phyloP scores from a whole-genome alignment of 352 stramenopile genomes.

The Pythium apleroticum region DNA sequence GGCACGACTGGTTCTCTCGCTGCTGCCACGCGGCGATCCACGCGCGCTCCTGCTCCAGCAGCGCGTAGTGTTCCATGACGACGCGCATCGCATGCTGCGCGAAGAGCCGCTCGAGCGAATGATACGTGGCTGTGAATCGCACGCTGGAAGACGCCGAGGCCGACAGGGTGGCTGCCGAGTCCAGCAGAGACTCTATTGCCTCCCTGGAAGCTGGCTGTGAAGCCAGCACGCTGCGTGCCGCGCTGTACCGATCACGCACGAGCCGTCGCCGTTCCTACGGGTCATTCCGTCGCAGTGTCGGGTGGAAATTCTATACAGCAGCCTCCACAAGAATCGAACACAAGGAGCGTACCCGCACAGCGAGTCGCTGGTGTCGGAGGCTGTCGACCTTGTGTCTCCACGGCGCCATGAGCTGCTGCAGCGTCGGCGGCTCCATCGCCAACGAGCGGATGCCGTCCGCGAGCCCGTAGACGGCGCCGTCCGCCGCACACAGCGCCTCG shows the following conservation, averaged over 20 bases:
- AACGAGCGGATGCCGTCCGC: conserved; percentile 18
- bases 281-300: not conserved
- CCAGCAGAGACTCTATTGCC: not conserved
- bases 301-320: too few species aligned
- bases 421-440: conserved; percentile 28
- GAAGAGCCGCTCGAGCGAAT: conserved; percentile 32
- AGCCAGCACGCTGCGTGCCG: not conserved
- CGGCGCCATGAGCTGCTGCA: conserved; percentile 29
- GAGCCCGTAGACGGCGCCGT: conserved; percentile 17
- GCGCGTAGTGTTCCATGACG: conserved; percentile 44
- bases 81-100: conserved; percentile 31
- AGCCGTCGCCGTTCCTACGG: conserved; percentile 9
- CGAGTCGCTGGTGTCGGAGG: conserved; percentile 19
- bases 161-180: not conserved
- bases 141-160: not conserved
- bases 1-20: conserved; percentile 30
- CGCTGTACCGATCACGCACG: conserved; percentile 7
- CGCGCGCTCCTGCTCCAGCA: conserved; percentile 48
- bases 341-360: conserved; percentile 23
- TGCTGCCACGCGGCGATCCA: conserved; percentile 39
- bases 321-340: not conserved
- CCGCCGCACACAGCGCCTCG: conserved; percentile 18
- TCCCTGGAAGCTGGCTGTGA: not conserved
- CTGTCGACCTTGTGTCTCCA: conserved; percentile 31
- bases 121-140: conserved; percentile 29